Evolutionary conservation across 208 protist genomes (phyloP), one percentile per base, ranked within the genome.

Genomic region (Trypanosoma grayi): DNA sequence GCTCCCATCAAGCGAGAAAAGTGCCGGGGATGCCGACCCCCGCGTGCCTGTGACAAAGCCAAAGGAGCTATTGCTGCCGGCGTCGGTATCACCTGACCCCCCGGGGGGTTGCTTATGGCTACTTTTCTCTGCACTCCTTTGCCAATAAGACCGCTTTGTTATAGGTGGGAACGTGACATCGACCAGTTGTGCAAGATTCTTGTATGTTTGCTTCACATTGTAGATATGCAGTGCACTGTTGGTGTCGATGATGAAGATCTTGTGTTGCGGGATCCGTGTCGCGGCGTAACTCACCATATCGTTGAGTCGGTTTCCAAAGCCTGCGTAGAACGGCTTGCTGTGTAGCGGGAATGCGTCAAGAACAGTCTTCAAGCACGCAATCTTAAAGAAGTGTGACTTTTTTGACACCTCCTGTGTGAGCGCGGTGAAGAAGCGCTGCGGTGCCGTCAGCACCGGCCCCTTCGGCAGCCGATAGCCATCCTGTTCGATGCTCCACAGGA

Each of bases 341-440:
- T 77, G 50, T 5, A 53, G n/a, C 10, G 88, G 85, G 56, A 96
- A 97, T n/a, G 87, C 74, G 3, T 73, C 79, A 5, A 74, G 50
- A 5, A 97, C 73, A 25, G 72, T 79, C 28, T 64, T 73, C 36
- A 97, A 60, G 27, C 85, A 93, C 5, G 81, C 77, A 50, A 94
- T 96, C 59, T 97, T 97, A 66, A 97, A 97, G 18, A 93, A 71
- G 57, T 97, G 85, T 18, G 85, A 90, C 44, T 87, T 77, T 64
- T 93, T 92, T 16, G 83, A 79, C 8, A 97, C 87, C 72, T 97
- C 91, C 59, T 83, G 80, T 25, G 88, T 94, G 33, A 97, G 65
- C 6, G 91, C 90, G 0, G 81, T 83, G 65, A 95, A 94, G 57
- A 96, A 83, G 37, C 77, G 78, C 37, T 91, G 79, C 10, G 93